These are phyloP conservation scores for Gracilaria domingensis DNA, from an alignment of 23 red algal species.

Conservation along the genomic window DNA sequence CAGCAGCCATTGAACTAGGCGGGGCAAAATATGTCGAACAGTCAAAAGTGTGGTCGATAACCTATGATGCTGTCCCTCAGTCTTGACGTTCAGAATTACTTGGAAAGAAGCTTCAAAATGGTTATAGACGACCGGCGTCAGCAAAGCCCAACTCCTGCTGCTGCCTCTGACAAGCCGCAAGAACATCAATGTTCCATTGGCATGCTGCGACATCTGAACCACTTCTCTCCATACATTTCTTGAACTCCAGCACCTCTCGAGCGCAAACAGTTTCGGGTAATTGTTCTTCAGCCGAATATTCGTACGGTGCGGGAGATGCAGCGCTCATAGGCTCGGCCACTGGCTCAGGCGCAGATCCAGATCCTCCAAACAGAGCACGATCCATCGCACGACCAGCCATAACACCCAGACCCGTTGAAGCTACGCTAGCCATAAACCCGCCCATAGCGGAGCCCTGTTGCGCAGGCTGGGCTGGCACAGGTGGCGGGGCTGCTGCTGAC, in stretches of 20 bases:
- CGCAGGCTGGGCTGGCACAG: conserved; percentile 44
- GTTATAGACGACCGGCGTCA: conserved; percentile 54
- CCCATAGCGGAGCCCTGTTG: conserved; percentile 71
- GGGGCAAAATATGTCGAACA: too few relatives aligned
- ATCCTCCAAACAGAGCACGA: conserved; percentile 71
- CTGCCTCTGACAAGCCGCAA: conserved; percentile 69
- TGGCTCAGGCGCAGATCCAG: conserved; percentile 30
- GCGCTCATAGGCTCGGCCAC: neutral
- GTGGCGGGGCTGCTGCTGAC: conserved; percentile 56
- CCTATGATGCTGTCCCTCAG: neutral
- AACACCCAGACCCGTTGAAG: conserved; percentile 72
- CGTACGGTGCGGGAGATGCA: conserved; percentile 2
- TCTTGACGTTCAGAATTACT: neutral
- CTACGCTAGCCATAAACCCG: conserved; percentile 80
- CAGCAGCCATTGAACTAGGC: too few relatives aligned
- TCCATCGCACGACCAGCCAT: conserved; percentile 75
- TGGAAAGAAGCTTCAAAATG: neutral
- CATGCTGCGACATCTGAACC: conserved; percentile 40
- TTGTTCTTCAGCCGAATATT: conserved; percentile 7
- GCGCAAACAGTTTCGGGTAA: conserved; percentile 62
- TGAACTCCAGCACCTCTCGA: conserved; percentile 66
- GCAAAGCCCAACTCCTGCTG: conserved; percentile 65
- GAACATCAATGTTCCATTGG: conserved; percentile 72
- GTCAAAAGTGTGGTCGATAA: too few relatives aligned
- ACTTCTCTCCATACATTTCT: conserved; percentile 74